A percentile compares a stretch with the other conserved stretches of the same genome.
These are phyloP conservation scores for Fusarium ramigenum DNA, from an alignment of 2,329 filamentous ascomycete genomes.

Conservation along the genomic window DNA sequence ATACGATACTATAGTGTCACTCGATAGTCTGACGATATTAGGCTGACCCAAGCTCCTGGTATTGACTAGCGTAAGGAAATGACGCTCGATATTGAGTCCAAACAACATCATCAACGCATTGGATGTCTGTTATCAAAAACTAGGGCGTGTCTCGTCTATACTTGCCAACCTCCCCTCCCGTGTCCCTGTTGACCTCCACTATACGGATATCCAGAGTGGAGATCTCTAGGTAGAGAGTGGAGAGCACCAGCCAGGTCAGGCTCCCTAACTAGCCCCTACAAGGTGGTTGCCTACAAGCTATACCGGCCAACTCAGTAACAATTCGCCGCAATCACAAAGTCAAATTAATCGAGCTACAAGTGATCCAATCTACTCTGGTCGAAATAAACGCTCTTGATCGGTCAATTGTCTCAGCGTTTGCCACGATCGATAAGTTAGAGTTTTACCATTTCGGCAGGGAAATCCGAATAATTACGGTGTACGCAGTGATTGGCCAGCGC, in stretches of 20 bases:
- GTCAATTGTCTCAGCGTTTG: not conserved
- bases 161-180: slow-evolving; percentile 1
- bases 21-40: not conserved
- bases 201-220: not conserved
- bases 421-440: slow-evolving; percentile 3
- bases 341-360: not conserved
- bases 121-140: not conserved
- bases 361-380: not conserved
- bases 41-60: not conserved
- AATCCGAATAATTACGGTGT: slow-evolving; percentile 3
- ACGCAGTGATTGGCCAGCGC: not conserved
- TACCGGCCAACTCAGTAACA: not conserved
- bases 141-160: slow-evolving; percentile 4
- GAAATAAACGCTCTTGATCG: not conserved
- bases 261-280: not conserved
- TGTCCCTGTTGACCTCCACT: not conserved
- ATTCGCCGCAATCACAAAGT: slow-evolving; percentile 1
- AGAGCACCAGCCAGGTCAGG: not conserved
- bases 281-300: not conserved
- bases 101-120: not conserved
- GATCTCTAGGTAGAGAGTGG: not conserved
- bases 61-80: not conserved
- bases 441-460: not conserved
- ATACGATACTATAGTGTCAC: not conserved
- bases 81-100: not conserved